phyloP scores from a whole-genome alignment of 2,329 filamentous ascomycete genomes.

The Phoma sp. region DNA sequence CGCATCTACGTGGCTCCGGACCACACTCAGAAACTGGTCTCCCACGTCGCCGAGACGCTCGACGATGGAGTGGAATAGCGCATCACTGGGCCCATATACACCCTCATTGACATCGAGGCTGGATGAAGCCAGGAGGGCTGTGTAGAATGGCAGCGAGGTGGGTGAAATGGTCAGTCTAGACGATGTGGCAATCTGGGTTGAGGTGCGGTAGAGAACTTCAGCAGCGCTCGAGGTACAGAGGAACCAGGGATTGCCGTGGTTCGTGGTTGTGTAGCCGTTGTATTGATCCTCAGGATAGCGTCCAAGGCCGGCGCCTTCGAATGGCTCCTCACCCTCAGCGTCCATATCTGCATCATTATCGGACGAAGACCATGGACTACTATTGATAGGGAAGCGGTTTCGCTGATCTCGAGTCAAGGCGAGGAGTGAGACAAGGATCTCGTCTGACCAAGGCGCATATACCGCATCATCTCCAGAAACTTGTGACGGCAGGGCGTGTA shows the following conservation, averaged over 20 bases:
- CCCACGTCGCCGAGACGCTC: conserved; percentile 42
- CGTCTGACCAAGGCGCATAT: conserved; percentile 47
- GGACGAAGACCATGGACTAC: conserved; percentile 22
- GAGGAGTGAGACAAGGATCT: conserved; percentile 47
- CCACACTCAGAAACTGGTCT: conserved; percentile 51
- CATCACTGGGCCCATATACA: conserved; percentile 36
- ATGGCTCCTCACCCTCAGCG: conserved; percentile 14
- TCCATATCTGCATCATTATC: conserved; percentile 14
- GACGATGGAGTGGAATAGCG: conserved; percentile 38
- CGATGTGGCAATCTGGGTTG: conserved; percentile 35
- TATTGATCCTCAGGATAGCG: conserved; percentile 54
- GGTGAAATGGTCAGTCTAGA: conserved; percentile 41
- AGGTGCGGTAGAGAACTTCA: conserved; percentile 48
- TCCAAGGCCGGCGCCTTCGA: conserved; percentile 47
- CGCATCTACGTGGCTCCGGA: conserved; percentile 47
- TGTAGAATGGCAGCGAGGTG: conserved; percentile 46
- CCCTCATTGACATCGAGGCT: conserved; percentile 28
- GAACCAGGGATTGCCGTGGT: conserved; percentile 51
- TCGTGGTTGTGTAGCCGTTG: conserved; percentile 44
- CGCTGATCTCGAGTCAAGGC: conserved; percentile 43
- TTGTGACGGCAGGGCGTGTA: conserved; percentile 40
- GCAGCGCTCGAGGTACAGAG: conserved; percentile 52
- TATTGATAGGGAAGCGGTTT: conserved; percentile 49
- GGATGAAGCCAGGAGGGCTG: conserved; percentile 38
- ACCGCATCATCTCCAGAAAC: conserved; percentile 25